Conservation (phyloP, 1,284 basidiomycete species). For the Exobasidium rhododendri region DNA sequence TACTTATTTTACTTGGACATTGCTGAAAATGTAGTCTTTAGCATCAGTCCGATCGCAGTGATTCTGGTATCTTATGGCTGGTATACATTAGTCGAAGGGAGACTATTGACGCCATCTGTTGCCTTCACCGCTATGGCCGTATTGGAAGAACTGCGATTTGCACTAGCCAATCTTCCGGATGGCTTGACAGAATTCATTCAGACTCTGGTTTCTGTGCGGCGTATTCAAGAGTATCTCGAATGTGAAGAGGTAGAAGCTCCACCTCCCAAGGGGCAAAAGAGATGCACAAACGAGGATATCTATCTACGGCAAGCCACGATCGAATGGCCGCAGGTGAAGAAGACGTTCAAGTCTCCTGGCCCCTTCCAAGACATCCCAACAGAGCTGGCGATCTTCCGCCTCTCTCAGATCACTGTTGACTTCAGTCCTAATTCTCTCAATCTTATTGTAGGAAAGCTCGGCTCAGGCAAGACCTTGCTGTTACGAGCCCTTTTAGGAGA, state of each 20-base stretch:
- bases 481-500: constrained; percentile 46
- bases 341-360: neutral
- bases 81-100: constrained; percentile 12
- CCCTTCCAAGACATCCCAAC: neutral
- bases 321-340: neutral
- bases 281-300: neutral
- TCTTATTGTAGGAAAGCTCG: constrained; percentile 44
- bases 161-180: constrained; percentile 19
- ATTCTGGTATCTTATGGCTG: constrained; percentile 13
- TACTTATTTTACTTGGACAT: constrained; percentile 18
- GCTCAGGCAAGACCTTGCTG: constrained; percentile 47
- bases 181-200: constrained; percentile 52
- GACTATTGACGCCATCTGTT: constrained; percentile 6
- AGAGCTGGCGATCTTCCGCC: constrained; percentile 22
- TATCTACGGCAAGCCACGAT: neutral
- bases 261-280: no score
- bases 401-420: constrained; percentile 30
- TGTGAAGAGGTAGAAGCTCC: constrained; percentile 70
- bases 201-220: constrained; percentile 72
- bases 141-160: constrained; percentile 20
- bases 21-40: constrained; percentile 24
- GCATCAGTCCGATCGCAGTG: constrained; percentile 33
- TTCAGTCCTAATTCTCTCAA: constrained; percentile 29
- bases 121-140: constrained; percentile 29
- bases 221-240: constrained; percentile 73